Conservation (phyloP, 1,284 basidiomycete genomes). For the Microbotryum violaceum region DNA sequence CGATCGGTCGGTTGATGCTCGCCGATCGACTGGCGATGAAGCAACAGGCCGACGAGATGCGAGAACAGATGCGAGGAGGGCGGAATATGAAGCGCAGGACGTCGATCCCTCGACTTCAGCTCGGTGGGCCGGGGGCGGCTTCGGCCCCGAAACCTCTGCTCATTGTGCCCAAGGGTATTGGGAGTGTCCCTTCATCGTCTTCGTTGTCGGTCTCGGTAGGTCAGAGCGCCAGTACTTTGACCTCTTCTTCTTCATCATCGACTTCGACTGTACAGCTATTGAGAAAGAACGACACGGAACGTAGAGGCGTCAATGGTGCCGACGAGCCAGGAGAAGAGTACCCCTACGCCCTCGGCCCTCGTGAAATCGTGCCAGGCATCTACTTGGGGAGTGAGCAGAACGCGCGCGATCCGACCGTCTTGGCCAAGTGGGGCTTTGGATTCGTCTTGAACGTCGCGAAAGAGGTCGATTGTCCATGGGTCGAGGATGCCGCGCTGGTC, state of each 20-base stretch:
- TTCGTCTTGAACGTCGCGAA: constrained; percentile 91
- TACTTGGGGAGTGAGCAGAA: constrained; percentile 94
- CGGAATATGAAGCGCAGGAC: constrained; percentile 28
- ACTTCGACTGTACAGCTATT: neutral
- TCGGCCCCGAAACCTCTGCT: no score
- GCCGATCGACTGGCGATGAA: constrained; percentile 5
- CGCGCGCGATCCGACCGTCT: constrained; percentile 63
- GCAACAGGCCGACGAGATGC: constrained; percentile 32
- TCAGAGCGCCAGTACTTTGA: neutral
- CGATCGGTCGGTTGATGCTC: constrained; percentile 30
- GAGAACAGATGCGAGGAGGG: constrained; percentile 29
- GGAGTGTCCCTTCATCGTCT: constrained; percentile 7
- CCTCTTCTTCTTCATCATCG: constrained; percentile 2
- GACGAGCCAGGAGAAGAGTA: constrained; percentile 30
- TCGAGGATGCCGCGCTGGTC: constrained; percentile 8
- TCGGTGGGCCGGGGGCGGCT: constrained; percentile 5
- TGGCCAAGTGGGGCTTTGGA: constrained; percentile 65
- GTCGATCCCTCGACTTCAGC: constrained; percentile 22
- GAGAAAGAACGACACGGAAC: neutral
- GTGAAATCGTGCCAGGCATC: constrained; percentile 79
- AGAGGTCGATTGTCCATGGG: constrained; percentile 68
- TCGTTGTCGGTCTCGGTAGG: neutral
- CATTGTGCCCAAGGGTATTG: neutral
- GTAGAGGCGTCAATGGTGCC: neutral
- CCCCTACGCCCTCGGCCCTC: constrained; percentile 77